Conservation (phyloP, 169 alveolate genomes). For the Babesia divergens region DNA sequence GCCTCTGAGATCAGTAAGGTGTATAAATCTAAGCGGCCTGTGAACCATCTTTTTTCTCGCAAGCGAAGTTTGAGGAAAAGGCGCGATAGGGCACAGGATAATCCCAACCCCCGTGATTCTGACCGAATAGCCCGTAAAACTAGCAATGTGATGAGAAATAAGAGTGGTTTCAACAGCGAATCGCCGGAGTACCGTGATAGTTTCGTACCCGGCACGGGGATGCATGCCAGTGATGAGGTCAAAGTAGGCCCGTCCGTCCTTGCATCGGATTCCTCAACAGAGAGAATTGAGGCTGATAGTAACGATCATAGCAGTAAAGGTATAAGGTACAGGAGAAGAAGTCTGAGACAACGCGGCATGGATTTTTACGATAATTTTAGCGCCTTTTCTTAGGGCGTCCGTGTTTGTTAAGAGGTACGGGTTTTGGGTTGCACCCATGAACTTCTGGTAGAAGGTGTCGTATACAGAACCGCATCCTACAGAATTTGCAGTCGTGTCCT, state of each 20-base stretch:
- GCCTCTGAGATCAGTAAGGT: slow-evolving; percentile 8
- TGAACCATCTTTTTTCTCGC: slow-evolving; percentile 38
- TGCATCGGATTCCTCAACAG: no score
- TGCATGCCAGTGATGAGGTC: no score
- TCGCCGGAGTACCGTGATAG: no score
- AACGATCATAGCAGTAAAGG: no score
- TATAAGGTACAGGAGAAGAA: slow-evolving; percentile 12
- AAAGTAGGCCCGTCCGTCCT: no score
- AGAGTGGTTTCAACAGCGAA: no score
- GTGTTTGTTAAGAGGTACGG: slow-evolving; percentile 47
- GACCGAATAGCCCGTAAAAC: no score
- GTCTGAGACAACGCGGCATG: slow-evolving; percentile 1
- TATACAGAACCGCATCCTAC: slow-evolving; percentile 56
- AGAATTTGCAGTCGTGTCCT: slow-evolving; percentile 64
- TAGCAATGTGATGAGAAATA: not conserved
- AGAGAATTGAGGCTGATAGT: no score
- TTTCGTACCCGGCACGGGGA: no score
- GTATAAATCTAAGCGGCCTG: not conserved
- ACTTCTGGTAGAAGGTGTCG: slow-evolving; percentile 55
- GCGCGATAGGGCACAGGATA: no score
- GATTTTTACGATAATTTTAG: slow-evolving; percentile 15
- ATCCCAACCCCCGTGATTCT: no score
- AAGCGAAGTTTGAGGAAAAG: slow-evolving; percentile 35
- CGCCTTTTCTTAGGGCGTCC: slow-evolving; percentile 46
- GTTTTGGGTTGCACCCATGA: slow-evolving; percentile 59